phyloP scores from a whole-genome alignment of 768 basidiomycete species.

The Pleurotus citrinopileatus region DNA sequence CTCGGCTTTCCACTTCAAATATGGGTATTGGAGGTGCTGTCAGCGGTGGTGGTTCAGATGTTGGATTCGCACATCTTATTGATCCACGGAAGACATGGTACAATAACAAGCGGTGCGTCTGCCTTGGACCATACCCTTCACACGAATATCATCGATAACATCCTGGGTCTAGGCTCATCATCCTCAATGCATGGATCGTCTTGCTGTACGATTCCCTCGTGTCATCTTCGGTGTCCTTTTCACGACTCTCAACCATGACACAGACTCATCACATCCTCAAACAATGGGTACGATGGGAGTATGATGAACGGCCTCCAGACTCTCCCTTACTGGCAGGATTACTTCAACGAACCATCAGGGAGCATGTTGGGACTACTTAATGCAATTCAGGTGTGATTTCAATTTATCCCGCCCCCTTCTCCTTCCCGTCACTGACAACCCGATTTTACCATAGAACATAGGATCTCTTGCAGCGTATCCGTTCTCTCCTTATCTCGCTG shows the following conservation, averaged over 20 bases:
- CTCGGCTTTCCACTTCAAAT: no score
- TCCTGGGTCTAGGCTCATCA: no score
- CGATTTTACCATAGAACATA: background rate
- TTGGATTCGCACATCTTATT: constrained; percentile 12
- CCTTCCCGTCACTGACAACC: background rate
- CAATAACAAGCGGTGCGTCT: constrained; percentile 13
- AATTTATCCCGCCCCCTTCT: background rate
- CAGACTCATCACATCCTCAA: constrained; percentile 35
- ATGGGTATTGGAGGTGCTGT: background rate
- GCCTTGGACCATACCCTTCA: background rate
- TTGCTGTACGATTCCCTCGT: background rate
- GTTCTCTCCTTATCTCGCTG: constrained; percentile 6
- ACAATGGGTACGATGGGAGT: constrained; percentile 33
- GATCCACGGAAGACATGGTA: constrained; percentile 15
- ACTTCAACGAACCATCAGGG: background rate
- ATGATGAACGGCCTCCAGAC: constrained; percentile 8
- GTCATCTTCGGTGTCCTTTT: background rate
- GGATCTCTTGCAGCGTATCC: background rate
- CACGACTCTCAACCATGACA: background rate
- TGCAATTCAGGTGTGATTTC: background rate
- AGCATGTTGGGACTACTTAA: background rate
- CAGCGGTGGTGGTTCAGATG: background rate
- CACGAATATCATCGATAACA: background rate
- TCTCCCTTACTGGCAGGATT: background rate
- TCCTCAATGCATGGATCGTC: constrained; percentile 2